Evolutionary conservation across 108 stramenopile genomes (phyloP).

Genomic region (Aurantiochytrium sp.): DNA sequence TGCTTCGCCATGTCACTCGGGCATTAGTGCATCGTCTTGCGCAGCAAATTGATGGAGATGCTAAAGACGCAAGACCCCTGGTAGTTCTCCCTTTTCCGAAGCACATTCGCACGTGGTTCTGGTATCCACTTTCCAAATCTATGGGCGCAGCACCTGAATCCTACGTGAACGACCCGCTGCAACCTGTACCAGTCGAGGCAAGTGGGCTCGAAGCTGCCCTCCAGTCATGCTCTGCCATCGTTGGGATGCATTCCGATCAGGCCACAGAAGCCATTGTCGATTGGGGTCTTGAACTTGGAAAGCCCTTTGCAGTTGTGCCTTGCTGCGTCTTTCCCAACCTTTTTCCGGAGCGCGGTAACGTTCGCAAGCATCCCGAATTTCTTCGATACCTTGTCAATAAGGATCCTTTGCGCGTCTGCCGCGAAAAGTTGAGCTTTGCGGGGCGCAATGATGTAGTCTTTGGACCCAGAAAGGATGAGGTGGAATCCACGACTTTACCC

Average conservation of each 20-base stretch:
- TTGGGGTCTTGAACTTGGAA: slow-evolving; percentile 44
- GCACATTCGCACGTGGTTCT: not conserved
- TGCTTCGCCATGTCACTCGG: not conserved
- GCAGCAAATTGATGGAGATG: not conserved
- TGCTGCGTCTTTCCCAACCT: slow-evolving; percentile 28
- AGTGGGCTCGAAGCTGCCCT: slow-evolving; percentile 12
- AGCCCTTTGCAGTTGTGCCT: slow-evolving; percentile 57
- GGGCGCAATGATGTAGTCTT: slow-evolving; percentile 1
- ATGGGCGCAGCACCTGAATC: slow-evolving; percentile 20
- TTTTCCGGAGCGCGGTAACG: slow-evolving; percentile 1
- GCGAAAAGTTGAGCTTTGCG: not conserved
- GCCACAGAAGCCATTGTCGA: slow-evolving; percentile 69
- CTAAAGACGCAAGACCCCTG: no score
- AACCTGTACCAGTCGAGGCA: slow-evolving; percentile 23
- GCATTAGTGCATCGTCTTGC: not conserved
- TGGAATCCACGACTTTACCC: no score
- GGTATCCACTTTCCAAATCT: not conserved
- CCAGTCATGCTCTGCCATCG: slow-evolving; percentile 27
- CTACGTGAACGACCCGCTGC: slow-evolving; percentile 27
- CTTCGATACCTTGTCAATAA: not conserved
- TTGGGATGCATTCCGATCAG: slow-evolving; percentile 81
- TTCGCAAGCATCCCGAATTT: not conserved
- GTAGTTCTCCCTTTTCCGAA: not conserved
- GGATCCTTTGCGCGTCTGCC: not conserved
- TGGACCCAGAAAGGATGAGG: not conserved